A percentile compares a stretch with the other conserved stretches of the same genome.
Evolutionary conservation across 495 filamentous ascomycete species (phyloP).

Genomic region (Penicillium salamii): DNA sequence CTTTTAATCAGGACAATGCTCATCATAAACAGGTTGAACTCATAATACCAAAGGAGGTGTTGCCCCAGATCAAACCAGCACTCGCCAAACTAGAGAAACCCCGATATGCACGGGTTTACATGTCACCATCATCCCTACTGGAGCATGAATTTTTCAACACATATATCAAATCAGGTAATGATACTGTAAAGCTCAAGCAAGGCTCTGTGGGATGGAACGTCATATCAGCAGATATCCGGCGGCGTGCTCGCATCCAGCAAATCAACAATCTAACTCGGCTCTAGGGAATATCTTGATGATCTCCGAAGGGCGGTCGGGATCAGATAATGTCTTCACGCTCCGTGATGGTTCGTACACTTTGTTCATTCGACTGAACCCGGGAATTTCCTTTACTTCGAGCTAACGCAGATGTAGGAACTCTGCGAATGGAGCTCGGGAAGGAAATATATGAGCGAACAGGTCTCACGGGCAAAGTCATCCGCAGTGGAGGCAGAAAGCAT

Average conservation of each 20-base stretch:
- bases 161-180: constrained; percentile 80
- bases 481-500: constrained; percentile 58
- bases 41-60: constrained; percentile 66
- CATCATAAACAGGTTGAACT: constrained; percentile 59
- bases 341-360: constrained; percentile 54
- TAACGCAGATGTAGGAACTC: constrained; percentile 48
- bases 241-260: not conserved
- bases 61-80: constrained; percentile 53
- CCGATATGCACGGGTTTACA: constrained; percentile 66
- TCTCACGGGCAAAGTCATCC: constrained; percentile 69
- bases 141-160: constrained; percentile 77
- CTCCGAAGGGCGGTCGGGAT: constrained; percentile 76
- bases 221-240: not conserved
- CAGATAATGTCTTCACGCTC: constrained; percentile 76
- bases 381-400: too few species aligned
- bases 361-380: too few species aligned
- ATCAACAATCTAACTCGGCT: not conserved
- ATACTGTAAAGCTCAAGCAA: not conserved
- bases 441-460: constrained; percentile 84
- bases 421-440: constrained; percentile 77
- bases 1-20: too few species aligned
- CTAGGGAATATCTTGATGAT: constrained; percentile 87
- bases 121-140: constrained; percentile 69
- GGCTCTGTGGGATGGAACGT: not conserved
- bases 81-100: constrained; percentile 45